Evolutionary conservation across 2,329 filamentous ascomycete genomes (phyloP).

Genomic region (Westerdykella sp.): DNA sequence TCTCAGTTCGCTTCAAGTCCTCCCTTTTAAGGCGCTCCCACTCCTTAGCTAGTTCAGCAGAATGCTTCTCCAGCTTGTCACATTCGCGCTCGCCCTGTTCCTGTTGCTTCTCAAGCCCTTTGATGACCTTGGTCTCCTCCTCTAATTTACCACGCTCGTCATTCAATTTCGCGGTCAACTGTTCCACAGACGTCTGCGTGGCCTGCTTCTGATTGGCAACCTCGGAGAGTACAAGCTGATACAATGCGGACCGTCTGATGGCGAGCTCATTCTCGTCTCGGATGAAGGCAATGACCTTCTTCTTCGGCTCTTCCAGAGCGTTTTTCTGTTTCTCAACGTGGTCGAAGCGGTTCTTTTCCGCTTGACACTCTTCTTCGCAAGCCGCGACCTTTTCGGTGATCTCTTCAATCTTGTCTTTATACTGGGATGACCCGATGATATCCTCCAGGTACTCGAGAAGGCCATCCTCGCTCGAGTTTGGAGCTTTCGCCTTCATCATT

Average conservation of each 20-base stretch:
- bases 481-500: slow-evolving; percentile 97
- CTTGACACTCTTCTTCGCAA: slow-evolving; percentile 87
- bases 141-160: slow-evolving; percentile 86
- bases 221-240: slow-evolving; percentile 84
- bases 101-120: slow-evolving; percentile 78
- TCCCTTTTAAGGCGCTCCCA: slow-evolving; percentile 93
- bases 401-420: slow-evolving; percentile 95
- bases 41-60: slow-evolving; percentile 74
- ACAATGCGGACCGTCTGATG: slow-evolving; percentile 82
- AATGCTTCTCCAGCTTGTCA: slow-evolving; percentile 73
- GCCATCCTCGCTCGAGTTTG: slow-evolving; percentile 91
- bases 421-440: slow-evolving; percentile 97
- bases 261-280: slow-evolving; percentile 89
- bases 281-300: slow-evolving; percentile 83
- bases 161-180: slow-evolving; percentile 82
- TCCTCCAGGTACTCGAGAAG: slow-evolving; percentile 95
- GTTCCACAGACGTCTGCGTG: slow-evolving; percentile 80
- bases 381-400: slow-evolving; percentile 82
- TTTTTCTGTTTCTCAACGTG: slow-evolving; percentile 98
- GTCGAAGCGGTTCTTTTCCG: slow-evolving; percentile 92
- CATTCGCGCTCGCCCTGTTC: slow-evolving; percentile 77
- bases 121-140: slow-evolving; percentile 84
- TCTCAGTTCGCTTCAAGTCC: slow-evolving; percentile 94
- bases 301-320: slow-evolving; percentile 89
- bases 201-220: slow-evolving; percentile 84